Base-by-base conservation (phyloP, 768 basidiomycete species). In the Leccinum disarticulatum region DNA sequence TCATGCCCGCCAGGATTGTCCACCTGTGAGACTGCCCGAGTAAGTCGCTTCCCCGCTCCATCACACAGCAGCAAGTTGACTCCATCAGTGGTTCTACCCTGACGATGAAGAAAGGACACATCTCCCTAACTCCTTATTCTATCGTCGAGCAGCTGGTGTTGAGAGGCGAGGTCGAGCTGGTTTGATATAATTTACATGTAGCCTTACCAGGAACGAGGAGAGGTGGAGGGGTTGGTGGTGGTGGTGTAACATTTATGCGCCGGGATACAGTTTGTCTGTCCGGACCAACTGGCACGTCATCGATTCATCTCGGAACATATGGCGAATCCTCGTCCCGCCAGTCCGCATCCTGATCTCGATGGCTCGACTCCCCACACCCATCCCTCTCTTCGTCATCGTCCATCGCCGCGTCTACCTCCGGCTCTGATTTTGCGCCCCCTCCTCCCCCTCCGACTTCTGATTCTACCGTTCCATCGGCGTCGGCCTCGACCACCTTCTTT, bases 31-130 rank as follows among this genome's bases (percentile, higher is more conserved):
- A 54, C 70, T 88, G n/a, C 88, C 87, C 8, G 87, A 90, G 90
- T 91, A 65, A 54, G 87, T 75, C 17, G 8, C 49, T 3, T 33
- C 48, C 55, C 51, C 6, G 6, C 33, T 58, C 10, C 31, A 27
- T 53, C 15, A 9, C 14, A 30, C 46, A 48, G 28, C 57, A 48
- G 17, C 1, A 33, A 10, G 9, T 25, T 63, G 27, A 64, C 56
- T 55, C 33, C 22, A 54, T 28, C 66, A 88, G 95, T 60, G 92
- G 92, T 28, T 82, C 85, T 35, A 75, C 81, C 33, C 72, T 93
- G 57, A 85, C 89, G 38, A 85, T 96, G 80, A 79, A 83, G 54
- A 89, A 88, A 66, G 92, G 88, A 9, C 87, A 91, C 60, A 92
- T 95, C 57, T 89, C 91, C 46, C 69, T 96, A 17, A 81, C 90